Percentiles rank a stretch among this genome's conserved stretches.
These are phyloP conservation scores for Penicillium sp. DNA, from an alignment of 2,329 filamentous ascomycete species.

Conservation along the genomic window DNA sequence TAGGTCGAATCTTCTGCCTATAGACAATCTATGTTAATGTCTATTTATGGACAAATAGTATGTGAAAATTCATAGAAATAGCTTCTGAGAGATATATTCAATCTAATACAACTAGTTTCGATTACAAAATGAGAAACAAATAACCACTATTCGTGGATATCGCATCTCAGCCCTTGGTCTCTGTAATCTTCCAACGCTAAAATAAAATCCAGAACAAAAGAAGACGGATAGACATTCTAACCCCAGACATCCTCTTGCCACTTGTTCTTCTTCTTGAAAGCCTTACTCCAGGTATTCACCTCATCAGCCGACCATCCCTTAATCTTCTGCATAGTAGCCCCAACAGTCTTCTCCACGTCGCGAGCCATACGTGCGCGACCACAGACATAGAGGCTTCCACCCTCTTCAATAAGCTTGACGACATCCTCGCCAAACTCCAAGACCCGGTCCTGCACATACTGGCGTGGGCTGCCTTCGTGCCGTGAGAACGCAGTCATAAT, in stretches of 20 bases:
- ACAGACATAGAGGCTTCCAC: constrained; percentile 42
- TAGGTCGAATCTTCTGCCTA: too few species aligned
- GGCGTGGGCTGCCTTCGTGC: constrained; percentile 11
- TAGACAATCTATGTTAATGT: too few species aligned
- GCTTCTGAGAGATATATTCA: too few species aligned
- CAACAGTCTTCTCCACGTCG: constrained; percentile 41
- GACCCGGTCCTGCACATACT: constrained; percentile 42
- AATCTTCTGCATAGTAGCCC: constrained; percentile 32
- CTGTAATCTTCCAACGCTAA: too few species aligned
- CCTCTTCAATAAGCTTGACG: constrained; percentile 34
- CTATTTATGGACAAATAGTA: too few species aligned
- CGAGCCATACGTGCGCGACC: constrained; percentile 38
- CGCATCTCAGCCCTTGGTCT: too few species aligned
- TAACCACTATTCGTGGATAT: too few species aligned
- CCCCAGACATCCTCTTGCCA: constrained; percentile 54
- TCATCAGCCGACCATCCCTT: constrained; percentile 41
- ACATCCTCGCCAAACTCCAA: constrained; percentile 28
- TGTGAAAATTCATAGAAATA: too few species aligned
- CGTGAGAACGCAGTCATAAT: constrained; percentile 30
- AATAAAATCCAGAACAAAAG: too few species aligned
- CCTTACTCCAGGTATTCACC: constrained; percentile 46
- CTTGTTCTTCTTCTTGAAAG: constrained; percentile 48
- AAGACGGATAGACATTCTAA: too few species aligned
- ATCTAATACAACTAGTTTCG: too few species aligned
- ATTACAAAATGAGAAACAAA: too few species aligned